phyloP scores from a whole-genome alignment of 2,329 filamentous ascomycete species.

The Ophiostoma quercus region DNA sequence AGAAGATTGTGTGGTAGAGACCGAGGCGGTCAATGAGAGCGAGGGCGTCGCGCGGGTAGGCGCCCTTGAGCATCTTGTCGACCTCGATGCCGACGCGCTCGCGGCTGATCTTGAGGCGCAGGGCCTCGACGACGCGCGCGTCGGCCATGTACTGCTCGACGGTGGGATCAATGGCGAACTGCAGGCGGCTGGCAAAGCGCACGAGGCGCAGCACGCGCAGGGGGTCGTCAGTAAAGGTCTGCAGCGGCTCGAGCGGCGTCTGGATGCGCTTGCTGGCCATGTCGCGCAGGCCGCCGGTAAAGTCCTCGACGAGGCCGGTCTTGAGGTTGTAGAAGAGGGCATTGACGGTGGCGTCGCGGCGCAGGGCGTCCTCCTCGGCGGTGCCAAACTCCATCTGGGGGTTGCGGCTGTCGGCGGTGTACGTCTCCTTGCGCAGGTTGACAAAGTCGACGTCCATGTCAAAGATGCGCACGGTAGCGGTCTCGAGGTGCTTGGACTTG shows the following conservation, averaged over 20 bases:
- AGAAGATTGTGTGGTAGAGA: conserved; percentile 70
- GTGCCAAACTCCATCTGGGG: conserved; percentile 92
- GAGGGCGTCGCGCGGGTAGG: conserved; percentile 56
- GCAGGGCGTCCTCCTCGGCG: conserved; percentile 79
- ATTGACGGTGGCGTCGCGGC: conserved; percentile 90
- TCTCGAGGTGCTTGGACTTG: conserved; percentile 94
- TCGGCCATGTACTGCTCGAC: conserved; percentile 72
- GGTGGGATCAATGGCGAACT: conserved; percentile 68
- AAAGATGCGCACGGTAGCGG: conserved; percentile 77
- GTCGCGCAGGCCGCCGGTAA: conserved; percentile 73
- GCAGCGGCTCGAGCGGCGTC: conserved; percentile 79
- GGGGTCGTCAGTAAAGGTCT: conserved; percentile 93
- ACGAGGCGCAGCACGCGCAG: conserved; percentile 80
- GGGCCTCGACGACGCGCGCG: conserved; percentile 66
- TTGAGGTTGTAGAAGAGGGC: conserved; percentile 93
- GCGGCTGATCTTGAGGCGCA: conserved; percentile 85
- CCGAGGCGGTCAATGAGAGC: conserved; percentile 59
- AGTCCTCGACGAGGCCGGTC: conserved; percentile 74
- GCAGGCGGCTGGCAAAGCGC: conserved; percentile 79
- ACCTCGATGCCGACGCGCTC: conserved; percentile 84
- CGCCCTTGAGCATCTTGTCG: conserved; percentile 81
- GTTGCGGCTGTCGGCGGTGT: conserved; percentile 81
- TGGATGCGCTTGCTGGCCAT: conserved; percentile 67
- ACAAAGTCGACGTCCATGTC: conserved; percentile 86
- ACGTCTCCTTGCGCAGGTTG: conserved; percentile 87